Evolutionary conservation across 345 rosid species (phyloP).

Genomic region (Reutealis trisperma): DNA sequence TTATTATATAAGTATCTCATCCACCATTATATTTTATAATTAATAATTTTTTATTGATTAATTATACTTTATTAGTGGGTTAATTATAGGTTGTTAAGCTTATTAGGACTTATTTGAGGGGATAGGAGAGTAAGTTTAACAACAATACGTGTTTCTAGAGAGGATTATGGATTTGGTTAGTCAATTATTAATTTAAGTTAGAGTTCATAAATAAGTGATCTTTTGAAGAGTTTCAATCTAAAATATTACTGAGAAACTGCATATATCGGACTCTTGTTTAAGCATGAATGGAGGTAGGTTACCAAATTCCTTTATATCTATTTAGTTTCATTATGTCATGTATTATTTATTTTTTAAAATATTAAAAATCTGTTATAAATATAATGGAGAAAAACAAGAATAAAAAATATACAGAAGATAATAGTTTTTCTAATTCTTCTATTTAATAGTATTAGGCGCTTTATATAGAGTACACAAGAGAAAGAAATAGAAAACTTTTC

Average conservation of each 20-base stretch:
- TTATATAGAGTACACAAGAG: too few species aligned
- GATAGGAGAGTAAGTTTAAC: conserved; percentile 23
- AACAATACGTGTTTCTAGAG: not conserved
- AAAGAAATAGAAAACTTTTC: too few species aligned
- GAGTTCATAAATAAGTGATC: too few species aligned
- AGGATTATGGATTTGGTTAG: conserved; percentile 9
- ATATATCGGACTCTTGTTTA: not conserved
- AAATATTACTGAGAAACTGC: not conserved
- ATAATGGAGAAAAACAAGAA: too few species aligned
- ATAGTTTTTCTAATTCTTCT: too few species aligned
- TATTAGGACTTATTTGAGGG: not conserved
- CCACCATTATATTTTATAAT: too few species aligned
- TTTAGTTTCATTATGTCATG: not conserved
- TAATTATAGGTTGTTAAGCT: conserved; percentile 32
- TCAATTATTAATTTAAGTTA: not conserved
- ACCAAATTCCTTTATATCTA: not conserved
- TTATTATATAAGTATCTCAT: too few species aligned
- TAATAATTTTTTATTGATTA: conserved; percentile 2
- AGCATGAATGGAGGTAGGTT: conserved; percentile 13
- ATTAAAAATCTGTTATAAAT: too few species aligned
- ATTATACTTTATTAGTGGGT: conserved; percentile 4
- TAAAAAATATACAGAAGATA: too few species aligned
- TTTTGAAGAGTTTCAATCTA: not conserved
- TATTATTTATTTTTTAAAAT: too few species aligned
- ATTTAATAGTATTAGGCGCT: too few species aligned